These are phyloP conservation scores for Wickerhamomyces silvicola DNA, from an alignment of 805 yeast genomes.

Conservation along the genomic window DNA sequence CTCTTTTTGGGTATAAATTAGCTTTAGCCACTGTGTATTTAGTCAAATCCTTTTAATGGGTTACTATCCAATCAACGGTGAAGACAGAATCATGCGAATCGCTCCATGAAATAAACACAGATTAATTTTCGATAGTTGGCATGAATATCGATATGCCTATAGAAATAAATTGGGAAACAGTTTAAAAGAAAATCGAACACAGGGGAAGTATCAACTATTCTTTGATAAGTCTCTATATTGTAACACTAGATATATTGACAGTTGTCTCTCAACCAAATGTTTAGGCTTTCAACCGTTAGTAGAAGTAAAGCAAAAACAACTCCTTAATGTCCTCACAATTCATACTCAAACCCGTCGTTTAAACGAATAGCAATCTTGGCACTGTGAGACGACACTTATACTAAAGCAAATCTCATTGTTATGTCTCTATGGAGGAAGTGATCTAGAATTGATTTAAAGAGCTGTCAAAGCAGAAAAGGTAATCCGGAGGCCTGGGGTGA, in stretches of 20 bases:
- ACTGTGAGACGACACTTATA: too few species aligned
- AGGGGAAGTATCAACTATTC: slow-evolving; percentile 52
- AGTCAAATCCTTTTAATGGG: slow-evolving; percentile 25
- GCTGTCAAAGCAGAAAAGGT: too few species aligned
- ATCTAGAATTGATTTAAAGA: too few species aligned
- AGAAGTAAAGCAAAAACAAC: background rate
- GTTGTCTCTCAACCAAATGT: slow-evolving; percentile 60
- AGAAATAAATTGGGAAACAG: slow-evolving; percentile 27
- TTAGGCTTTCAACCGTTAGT: slow-evolving; percentile 22
- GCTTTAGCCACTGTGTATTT: slow-evolving; percentile 27
- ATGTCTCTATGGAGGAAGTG: too few species aligned
- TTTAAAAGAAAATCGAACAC: too few species aligned
- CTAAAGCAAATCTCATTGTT: too few species aligned
- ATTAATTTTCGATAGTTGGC: background rate
- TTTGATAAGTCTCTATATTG: slow-evolving; percentile 50
- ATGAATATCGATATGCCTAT: slow-evolving; percentile 9
- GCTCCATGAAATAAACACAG: slow-evolving; percentile 7
- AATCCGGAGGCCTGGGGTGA: too few species aligned
- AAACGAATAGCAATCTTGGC: too few species aligned
- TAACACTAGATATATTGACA: slow-evolving; percentile 54
- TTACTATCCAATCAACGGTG: slow-evolving; percentile 15
- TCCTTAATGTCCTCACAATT: slow-evolving; percentile 3
- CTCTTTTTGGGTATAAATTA: slow-evolving; percentile 32
- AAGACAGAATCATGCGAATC: slow-evolving; percentile 15
- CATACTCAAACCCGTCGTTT: background rate